These are phyloP conservation scores for Curvularia lunata DNA, from an alignment of 2,329 filamentous ascomycete species.

Conservation along the genomic window DNA sequence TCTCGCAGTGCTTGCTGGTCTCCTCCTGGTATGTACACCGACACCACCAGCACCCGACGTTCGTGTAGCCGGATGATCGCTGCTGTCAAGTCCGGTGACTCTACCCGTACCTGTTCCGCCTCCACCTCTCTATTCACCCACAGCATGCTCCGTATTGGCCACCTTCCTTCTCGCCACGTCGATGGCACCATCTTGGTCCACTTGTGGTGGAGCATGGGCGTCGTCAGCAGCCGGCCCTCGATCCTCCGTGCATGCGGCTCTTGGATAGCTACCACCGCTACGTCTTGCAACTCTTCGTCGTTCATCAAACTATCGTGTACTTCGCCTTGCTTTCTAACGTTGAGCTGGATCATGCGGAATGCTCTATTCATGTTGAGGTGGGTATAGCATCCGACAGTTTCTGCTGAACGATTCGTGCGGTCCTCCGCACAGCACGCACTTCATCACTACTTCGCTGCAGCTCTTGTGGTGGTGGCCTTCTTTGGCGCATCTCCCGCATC, in stretches of 20 bases:
- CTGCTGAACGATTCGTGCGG: too few relatives aligned
- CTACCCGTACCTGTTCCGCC: too few relatives aligned
- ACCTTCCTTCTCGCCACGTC: too few relatives aligned
- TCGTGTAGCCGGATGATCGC: slow-evolving; percentile 12
- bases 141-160: too few relatives aligned
- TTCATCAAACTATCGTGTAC: slow-evolving; percentile 15
- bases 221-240: slow-evolving; percentile 14
- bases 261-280: slow-evolving; percentile 10
- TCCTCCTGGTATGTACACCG: slow-evolving; percentile 15
- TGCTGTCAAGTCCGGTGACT: slow-evolving; percentile 15
- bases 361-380: too few relatives aligned
- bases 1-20: slow-evolving; percentile 10
- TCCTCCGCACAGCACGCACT: too few relatives aligned
- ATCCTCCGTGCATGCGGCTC: slow-evolving; percentile 15
- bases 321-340: slow-evolving; percentile 14
- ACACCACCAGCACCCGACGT: slow-evolving; percentile 12
- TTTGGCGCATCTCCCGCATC: slow-evolving; percentile 14
- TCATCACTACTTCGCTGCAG: slow-evolving; percentile 13
- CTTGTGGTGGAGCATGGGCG: slow-evolving; percentile 12
- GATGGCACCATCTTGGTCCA: too few relatives aligned
- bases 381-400: too few relatives aligned
- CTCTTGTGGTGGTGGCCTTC: slow-evolving; percentile 15
- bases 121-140: too few relatives aligned
- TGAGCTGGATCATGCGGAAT: too few relatives aligned
- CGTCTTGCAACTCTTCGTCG: slow-evolving; percentile 16